These are phyloP conservation scores for Skeletonema tropicum DNA, from an alignment of 108 stramenopile species.

Conservation along the genomic window DNA sequence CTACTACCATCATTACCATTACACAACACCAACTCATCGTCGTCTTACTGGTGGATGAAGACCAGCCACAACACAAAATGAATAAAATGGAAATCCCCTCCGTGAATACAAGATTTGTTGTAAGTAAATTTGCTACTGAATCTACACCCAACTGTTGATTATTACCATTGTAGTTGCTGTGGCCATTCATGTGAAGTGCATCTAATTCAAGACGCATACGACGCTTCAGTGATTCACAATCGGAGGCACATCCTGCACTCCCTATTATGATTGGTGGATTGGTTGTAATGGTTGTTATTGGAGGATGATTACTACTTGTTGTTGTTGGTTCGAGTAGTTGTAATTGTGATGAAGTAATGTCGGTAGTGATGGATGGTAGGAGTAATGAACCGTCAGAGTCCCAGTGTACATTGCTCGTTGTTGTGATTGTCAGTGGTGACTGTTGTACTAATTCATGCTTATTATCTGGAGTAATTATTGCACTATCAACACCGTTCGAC, in stretches of 20 bases:
- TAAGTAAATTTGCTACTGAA: conserved; percentile 69
- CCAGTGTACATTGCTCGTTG: not conserved
- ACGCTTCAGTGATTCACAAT: conserved; percentile 76
- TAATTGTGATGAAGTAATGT: not conserved
- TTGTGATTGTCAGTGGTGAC: not conserved
- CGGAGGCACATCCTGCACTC: conserved; percentile 77
- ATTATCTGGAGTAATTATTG: no score
- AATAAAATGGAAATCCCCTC: conserved; percentile 82
- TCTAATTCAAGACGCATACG: conserved; percentile 63
- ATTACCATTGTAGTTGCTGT: conserved; percentile 22
- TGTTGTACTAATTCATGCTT: no score
- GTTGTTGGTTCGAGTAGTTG: not conserved
- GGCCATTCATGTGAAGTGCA: conserved; percentile 15
- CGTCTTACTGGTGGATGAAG: conserved; percentile 12
- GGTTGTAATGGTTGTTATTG: not conserved
- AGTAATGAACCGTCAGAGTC: not conserved
- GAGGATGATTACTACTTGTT: not conserved
- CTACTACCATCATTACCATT: conserved; percentile 2
- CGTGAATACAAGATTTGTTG: conserved; percentile 74
- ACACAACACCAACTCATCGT: not conserved
- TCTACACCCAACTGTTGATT: conserved; percentile 21
- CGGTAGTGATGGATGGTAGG: not conserved
- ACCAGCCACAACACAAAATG: conserved; percentile 84
- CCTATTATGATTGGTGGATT: conserved; percentile 62
- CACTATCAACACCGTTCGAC: no score